Percentiles rank a stretch among this genome's conserved stretches.
phyloP scores from a whole-genome alignment of 1,284 basidiomycete species.

The Amylostereum chailletii region DNA sequence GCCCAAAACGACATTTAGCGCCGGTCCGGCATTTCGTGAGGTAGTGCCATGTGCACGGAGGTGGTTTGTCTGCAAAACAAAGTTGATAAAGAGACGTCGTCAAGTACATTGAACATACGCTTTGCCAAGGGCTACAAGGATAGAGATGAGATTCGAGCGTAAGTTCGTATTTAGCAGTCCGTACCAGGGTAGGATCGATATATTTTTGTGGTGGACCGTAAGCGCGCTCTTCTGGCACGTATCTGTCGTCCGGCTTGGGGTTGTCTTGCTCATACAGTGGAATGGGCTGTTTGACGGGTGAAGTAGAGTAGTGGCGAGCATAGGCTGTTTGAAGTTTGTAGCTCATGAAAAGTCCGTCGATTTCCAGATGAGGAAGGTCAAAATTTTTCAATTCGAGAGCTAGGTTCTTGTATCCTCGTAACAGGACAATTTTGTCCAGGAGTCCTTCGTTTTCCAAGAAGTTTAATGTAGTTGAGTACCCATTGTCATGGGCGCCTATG shows the following conservation, averaged over 20 bases:
- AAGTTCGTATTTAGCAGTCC: too few relatives aligned
- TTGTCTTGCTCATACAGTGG: too few relatives aligned
- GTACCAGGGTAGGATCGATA: too few relatives aligned
- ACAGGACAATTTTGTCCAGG: conserved; percentile 38
- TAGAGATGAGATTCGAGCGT: too few relatives aligned
- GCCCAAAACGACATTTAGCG: conserved; percentile 29
- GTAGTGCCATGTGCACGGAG: conserved; percentile 34
- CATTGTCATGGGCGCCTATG: conserved; percentile 43
- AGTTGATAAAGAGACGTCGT: conserved; percentile 4
- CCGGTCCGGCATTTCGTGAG: conserved; percentile 27
- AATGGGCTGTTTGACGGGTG: conserved; percentile 10
- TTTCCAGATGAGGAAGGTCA: conserved; percentile 31
- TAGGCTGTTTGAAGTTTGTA: conserved; percentile 26
- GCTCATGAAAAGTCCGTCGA: conserved; percentile 40
- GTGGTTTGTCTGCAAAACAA: conserved; percentile 25
- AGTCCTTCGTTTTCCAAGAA: conserved; percentile 40
- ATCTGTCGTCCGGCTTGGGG: too few relatives aligned
- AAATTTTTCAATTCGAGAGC: conserved; percentile 35
- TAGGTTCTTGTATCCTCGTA: conserved; percentile 39
- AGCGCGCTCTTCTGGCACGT: too few relatives aligned
- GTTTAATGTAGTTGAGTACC: conserved; percentile 40
- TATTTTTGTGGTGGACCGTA: too few relatives aligned
- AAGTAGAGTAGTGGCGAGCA: conserved; percentile 1
- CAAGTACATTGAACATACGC: neutral
- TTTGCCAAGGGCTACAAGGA: too few relatives aligned